These are phyloP conservation scores for Verticillium tricorpus DNA, from an alignment of 2,329 filamentous ascomycete species.

Conservation along the genomic window DNA sequence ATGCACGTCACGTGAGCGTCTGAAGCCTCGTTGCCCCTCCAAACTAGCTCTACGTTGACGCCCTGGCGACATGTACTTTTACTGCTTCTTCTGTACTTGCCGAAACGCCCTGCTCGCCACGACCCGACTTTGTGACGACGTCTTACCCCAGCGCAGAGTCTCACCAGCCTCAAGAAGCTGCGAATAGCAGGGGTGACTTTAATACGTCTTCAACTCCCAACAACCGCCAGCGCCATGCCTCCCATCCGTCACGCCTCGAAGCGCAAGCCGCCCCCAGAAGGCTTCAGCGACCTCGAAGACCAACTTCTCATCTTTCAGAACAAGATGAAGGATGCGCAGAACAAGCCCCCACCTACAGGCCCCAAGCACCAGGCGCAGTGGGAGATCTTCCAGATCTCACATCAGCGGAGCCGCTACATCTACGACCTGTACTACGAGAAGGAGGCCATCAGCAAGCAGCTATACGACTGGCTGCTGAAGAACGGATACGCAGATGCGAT, in stretches of 20 bases:
- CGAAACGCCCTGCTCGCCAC: too few relatives aligned
- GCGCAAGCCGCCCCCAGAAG: slow-evolving; percentile 77
- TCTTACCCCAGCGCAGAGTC: not conserved
- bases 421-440: slow-evolving; percentile 99
- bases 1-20: too few relatives aligned
- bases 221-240: slow-evolving; percentile 53
- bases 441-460: slow-evolving; percentile 83
- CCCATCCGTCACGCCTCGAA: slow-evolving; percentile 71
- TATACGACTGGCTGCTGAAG: slow-evolving; percentile 97
- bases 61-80: too few relatives aligned
- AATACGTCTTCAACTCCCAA: not conserved
- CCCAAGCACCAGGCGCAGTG: slow-evolving; percentile 86
- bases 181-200: not conserved
- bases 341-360: slow-evolving; percentile 75
- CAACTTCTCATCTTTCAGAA: slow-evolving; percentile 81
- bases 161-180: not conserved
- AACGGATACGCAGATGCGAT: slow-evolving; percentile 93
- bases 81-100: too few relatives aligned
- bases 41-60: too few relatives aligned
- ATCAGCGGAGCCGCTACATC: slow-evolving; percentile 87
- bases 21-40: too few relatives aligned
- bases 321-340: slow-evolving; percentile 95
- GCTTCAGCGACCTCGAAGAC: slow-evolving; percentile 84
- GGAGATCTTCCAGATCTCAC: slow-evolving; percentile 96
- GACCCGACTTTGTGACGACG: too few relatives aligned